Conservation (phyloP, 352 stramenopile species). For the Globisporangium nagaii region DNA sequence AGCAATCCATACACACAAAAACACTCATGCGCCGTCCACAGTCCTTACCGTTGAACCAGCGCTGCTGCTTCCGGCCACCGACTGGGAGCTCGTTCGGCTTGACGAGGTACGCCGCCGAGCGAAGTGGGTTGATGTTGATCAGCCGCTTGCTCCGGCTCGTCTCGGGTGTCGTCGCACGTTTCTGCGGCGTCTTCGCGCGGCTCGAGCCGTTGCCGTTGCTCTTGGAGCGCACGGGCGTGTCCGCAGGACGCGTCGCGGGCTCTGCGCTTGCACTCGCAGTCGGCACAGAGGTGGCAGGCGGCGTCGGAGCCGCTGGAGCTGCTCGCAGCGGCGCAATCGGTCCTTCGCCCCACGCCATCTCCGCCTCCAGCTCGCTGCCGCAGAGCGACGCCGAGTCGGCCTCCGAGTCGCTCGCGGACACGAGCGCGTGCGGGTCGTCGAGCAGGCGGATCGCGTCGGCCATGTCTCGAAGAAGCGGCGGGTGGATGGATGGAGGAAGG, state of each 20-base stretch:
- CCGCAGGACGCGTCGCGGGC: too few species aligned
- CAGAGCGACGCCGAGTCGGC: slow-evolving; percentile 57
- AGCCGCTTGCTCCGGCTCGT: slow-evolving; percentile 67
- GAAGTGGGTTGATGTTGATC: slow-evolving; percentile 79
- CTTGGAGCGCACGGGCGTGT: slow-evolving; percentile 25
- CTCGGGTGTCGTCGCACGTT: slow-evolving; percentile 33
- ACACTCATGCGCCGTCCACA: too few species aligned
- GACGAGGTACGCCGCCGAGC: slow-evolving; percentile 52
- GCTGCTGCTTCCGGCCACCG: slow-evolving; percentile 68
- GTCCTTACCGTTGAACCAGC: slow-evolving; percentile 73
- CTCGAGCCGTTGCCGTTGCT: slow-evolving; percentile 66
- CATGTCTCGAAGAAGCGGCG: too few species aligned
- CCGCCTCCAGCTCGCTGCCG: slow-evolving; percentile 65
- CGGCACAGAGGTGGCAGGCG: neutral
- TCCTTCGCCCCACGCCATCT: slow-evolving; percentile 75
- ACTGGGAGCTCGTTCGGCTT: slow-evolving; percentile 68
- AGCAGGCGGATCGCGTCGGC: slow-evolving; percentile 8
- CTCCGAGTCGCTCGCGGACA: slow-evolving; percentile 53
- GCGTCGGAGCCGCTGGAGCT: slow-evolving; percentile 6
- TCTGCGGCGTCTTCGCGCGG: slow-evolving; percentile 58
- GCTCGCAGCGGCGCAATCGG: slow-evolving; percentile 63
- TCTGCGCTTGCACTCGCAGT: neutral
- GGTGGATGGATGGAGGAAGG: too few species aligned
- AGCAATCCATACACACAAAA: neutral
- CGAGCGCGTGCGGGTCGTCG: slow-evolving; percentile 16